Conservation (phyloP, 169 alveolate genomes). For the Cryptosporidium xiaoi region DNA sequence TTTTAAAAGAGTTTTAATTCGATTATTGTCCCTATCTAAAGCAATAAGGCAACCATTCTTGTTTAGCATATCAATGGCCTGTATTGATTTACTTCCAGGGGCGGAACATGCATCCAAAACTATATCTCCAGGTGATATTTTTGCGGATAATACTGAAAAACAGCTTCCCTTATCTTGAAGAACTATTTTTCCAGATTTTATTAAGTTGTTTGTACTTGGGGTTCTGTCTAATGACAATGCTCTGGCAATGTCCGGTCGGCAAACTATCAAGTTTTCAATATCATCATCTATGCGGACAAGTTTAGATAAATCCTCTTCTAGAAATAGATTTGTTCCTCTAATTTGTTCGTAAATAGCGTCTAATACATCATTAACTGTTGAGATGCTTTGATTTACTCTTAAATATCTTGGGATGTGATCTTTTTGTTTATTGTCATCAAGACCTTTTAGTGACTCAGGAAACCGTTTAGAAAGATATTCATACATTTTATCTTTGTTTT, state of each 20-base stretch:
- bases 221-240: slow-evolving; percentile 29
- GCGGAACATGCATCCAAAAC: slow-evolving; percentile 81
- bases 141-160: slow-evolving; percentile 75
- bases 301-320: neutral
- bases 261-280: slow-evolving; percentile 27
- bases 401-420: slow-evolving; percentile 70
- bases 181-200: slow-evolving; percentile 49
- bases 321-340: slow-evolving; percentile 1
- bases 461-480: slow-evolving; percentile 13
- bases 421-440: neutral
- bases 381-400: slow-evolving; percentile 49
- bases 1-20: slow-evolving; percentile 61
- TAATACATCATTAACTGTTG: slow-evolving; percentile 5
- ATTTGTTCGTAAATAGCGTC: slow-evolving; percentile 17
- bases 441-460: slow-evolving; percentile 38
- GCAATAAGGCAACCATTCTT: slow-evolving; percentile 69
- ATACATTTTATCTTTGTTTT: slow-evolving; percentile 29
- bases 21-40: slow-evolving; percentile 49
- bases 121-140: slow-evolving; percentile 74
- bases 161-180: slow-evolving; percentile 77
- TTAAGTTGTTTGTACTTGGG: slow-evolving; percentile 61
- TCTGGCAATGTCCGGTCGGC: slow-evolving; percentile 27
- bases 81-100: slow-evolving; percentile 81
- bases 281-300: slow-evolving; percentile 43
- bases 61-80: slow-evolving; percentile 68